Evolutionary conservation across 345 rosid species (phyloP).

Genomic region (Gossypium bickii): DNA sequence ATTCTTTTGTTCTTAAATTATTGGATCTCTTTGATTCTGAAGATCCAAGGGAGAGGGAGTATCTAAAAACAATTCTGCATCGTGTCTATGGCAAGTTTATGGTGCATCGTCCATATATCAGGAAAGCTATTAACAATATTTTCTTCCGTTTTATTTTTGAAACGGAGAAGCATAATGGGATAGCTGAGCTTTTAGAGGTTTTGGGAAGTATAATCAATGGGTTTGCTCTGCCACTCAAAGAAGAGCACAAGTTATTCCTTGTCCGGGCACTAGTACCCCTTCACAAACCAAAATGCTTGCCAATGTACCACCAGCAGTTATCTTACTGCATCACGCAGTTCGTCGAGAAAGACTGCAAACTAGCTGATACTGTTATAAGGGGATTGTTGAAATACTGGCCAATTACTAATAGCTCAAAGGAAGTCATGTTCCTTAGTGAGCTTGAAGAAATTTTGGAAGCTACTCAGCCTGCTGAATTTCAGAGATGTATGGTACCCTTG

Average conservation of each 20-base stretch:
- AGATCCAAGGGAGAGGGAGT: conserved; percentile 72
- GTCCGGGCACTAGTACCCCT: not conserved
- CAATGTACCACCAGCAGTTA: not conserved
- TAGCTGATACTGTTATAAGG: conserved; percentile 2
- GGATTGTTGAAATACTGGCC: conserved; percentile 12
- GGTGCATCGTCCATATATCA: conserved; percentile 55
- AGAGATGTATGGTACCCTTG: conserved; percentile 61
- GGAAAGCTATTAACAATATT: conserved; percentile 44
- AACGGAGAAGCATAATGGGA: conserved; percentile 74
- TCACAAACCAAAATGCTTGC: conserved; percentile 6
- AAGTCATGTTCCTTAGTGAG: conserved; percentile 67
- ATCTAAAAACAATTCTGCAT: conserved; percentile 61
- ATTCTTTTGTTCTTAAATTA: conserved; percentile 23
- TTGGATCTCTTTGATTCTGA: conserved; percentile 29
- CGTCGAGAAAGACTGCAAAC: conserved; percentile 60
- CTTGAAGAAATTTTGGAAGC: conserved; percentile 72
- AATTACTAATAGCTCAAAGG: conserved; percentile 58
- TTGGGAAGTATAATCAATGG: conserved; percentile 76
- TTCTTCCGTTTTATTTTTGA: conserved; percentile 54
- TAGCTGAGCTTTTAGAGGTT: conserved; percentile 65
- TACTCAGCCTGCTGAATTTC: conserved; percentile 66
- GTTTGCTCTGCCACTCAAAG: conserved; percentile 54
- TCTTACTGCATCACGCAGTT: not conserved
- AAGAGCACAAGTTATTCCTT: conserved; percentile 8
- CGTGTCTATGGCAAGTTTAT: conserved; percentile 69